Conservation (phyloP, 2,329 filamentous ascomycete genomes). For the Colletotrichum sp. region DNA sequence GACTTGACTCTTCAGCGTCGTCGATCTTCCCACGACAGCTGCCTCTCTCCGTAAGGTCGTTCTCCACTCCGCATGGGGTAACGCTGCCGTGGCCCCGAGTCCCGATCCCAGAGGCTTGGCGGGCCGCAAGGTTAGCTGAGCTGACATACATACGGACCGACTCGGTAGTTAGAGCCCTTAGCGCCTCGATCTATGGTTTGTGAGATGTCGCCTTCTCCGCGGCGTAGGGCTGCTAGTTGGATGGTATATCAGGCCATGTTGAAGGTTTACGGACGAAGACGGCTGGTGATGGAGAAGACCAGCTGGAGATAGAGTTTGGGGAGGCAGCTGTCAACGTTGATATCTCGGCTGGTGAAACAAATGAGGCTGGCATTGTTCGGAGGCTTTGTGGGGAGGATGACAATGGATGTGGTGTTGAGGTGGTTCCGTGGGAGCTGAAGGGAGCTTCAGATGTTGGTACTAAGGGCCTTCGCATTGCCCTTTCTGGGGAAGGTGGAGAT, state of each 20-base stretch:
- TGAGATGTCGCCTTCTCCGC: not conserved
- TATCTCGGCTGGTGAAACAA: not conserved
- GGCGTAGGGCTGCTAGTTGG: not conserved
- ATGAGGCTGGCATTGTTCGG: not conserved
- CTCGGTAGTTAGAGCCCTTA: not conserved
- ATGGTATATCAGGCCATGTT: not conserved
- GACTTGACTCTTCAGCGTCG: not conserved
- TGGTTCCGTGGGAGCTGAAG: not conserved
- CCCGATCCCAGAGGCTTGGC: not conserved
- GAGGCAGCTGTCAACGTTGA: not conserved
- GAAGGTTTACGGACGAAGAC: not conserved
- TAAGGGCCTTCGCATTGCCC: not conserved
- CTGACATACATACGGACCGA: not conserved
- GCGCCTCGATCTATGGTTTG: not conserved
- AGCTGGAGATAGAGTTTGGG: not conserved
- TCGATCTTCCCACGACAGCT: not conserved
- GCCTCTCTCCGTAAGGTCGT: not conserved
- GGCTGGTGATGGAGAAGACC: not conserved
- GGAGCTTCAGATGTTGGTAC: not conserved
- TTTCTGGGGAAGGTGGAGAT: not conserved
- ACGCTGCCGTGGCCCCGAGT: not conserved
- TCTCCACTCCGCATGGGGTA: not conserved
- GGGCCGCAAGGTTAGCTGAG: not conserved
- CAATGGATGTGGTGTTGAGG: not conserved
- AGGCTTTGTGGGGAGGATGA: not conserved